phyloP scores from a whole-genome alignment of 2,329 filamentous ascomycete species.

The Drechslerella dactyloides region DNA sequence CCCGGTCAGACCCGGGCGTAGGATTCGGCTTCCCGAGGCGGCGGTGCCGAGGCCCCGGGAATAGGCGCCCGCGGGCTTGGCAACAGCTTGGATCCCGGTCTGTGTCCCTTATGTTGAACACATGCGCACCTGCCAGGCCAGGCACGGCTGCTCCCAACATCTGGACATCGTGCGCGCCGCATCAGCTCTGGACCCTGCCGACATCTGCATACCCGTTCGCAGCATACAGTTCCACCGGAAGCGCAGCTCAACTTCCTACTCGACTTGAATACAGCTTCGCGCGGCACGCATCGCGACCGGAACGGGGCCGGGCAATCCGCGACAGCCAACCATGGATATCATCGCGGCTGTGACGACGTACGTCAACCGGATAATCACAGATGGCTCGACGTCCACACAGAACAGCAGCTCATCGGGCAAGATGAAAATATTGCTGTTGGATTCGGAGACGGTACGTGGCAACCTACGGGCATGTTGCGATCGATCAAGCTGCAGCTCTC shows the following conservation, averaged over 20 bases:
- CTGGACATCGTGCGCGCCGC: not conserved
- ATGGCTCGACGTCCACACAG: slow-evolving; percentile 67
- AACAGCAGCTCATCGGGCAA: slow-evolving; percentile 73
- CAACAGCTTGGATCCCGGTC: not conserved
- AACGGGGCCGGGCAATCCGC: too few species aligned
- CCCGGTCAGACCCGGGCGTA: too few species aligned
- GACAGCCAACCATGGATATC: slow-evolving; percentile 76
- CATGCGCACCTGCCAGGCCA: not conserved
- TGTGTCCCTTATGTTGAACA: slow-evolving; percentile 1
- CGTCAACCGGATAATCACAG: slow-evolving; percentile 92
- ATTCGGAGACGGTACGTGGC: slow-evolving; percentile 78
- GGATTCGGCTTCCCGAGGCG: too few species aligned
- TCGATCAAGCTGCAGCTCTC: slow-evolving; percentile 3
- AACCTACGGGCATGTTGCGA: slow-evolving; percentile 9
- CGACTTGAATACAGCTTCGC: not conserved
- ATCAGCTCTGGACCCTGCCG: not conserved
- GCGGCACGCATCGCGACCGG: not conserved
- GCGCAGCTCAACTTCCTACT: not conserved
- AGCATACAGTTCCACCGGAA: not conserved
- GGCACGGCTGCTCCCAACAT: not conserved
- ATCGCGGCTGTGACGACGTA: slow-evolving; percentile 92
- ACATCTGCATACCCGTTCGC: not conserved
- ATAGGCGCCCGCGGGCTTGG: not conserved
- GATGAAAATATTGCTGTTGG: slow-evolving; percentile 97
- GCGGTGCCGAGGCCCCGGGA: not conserved